Base-by-base conservation (phyloP, 192 early-diverging fungal genomes). In the Kappamyces sp. region DNA sequence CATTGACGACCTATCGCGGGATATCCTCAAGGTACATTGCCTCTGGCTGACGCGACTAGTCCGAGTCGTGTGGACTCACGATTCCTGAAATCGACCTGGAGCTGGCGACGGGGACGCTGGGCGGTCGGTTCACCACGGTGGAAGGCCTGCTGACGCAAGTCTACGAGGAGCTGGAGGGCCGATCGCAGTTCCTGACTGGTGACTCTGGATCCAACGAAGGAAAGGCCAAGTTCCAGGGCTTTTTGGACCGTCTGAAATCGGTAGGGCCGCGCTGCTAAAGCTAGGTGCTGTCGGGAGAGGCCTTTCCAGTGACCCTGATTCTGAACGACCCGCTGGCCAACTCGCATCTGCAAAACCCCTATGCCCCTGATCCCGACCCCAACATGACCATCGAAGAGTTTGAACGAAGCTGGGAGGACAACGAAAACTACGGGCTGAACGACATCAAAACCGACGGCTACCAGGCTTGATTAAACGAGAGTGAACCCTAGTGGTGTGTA, bases 291-390 rank as follows among this genome's bases (percentile, higher is more conserved):
- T 41, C 54, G 6, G 66, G 68, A 36, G 76, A 78, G 52, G 41
- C 47, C 37, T 46, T 57, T 2, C 43, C 75, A 60, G 67, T 74
- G 66, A 89, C 87, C 15, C 74, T 96, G 54, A 84, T 93, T 43
- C 55, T 96, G 14, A 89, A 96, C 66, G 94, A 96, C 62, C 94
- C 94, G 22, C 74, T 95, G 47, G 75, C 83, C 12, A 94, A 96
- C 71, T 88, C 85, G 61, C 71, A 75, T 45, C 51, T 75, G 31
- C 74, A 78, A 71, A 96, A 95, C 79, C 68, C 87, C 43, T 94
- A 95, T 67, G 94, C 94, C 12, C 94, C 94, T 15, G 94, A 95
- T 63, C 71, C 78, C 5, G 94, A 96, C 61, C 94, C 94, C n/a
- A 88, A 92, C 62, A 96, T 96, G 94, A 77, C 64, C 4, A 80